These are phyloP conservation scores for Berberis vulgaris DNA, from an alignment of 164 flowering plant species.

Conservation along the genomic window DNA sequence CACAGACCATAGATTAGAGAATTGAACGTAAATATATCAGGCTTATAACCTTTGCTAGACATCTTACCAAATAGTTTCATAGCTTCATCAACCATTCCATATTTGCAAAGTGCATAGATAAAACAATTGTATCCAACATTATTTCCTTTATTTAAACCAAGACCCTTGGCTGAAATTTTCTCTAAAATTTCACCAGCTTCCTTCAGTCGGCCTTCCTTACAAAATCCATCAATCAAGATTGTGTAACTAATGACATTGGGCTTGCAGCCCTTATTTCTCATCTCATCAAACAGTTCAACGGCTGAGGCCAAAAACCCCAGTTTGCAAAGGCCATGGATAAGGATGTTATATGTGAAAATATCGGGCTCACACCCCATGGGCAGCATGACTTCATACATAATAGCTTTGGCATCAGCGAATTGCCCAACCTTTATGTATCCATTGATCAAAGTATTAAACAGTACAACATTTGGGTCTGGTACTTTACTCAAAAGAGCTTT, in stretches of 20 bases:
- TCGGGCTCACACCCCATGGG: constrained; percentile 48
- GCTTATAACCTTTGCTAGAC: constrained; percentile 58
- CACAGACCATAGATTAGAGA: constrained; percentile 67
- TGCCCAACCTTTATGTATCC: constrained; percentile 58
- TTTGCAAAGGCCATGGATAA: constrained; percentile 68
- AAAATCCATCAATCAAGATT: constrained; percentile 60
- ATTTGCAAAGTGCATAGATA: constrained; percentile 57
- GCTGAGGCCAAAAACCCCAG: constrained; percentile 52
- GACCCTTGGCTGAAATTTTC: constrained; percentile 54
- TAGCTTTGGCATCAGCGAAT: constrained; percentile 51
- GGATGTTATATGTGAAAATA: constrained; percentile 52
- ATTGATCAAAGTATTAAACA: constrained; percentile 62
- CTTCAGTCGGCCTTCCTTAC: constrained; percentile 47
- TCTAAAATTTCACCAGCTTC: constrained; percentile 41
- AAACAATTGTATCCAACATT: constrained; percentile 70
- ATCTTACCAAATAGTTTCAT: constrained; percentile 38
- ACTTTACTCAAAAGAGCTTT: constrained; percentile 46
- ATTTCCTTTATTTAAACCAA: constrained; percentile 50
- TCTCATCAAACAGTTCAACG: constrained; percentile 42
- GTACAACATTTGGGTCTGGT: constrained; percentile 48
- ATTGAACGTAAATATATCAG: constrained; percentile 75
- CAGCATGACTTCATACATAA: constrained; percentile 38
- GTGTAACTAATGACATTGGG: constrained; percentile 70
- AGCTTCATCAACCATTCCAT: constrained; percentile 44
- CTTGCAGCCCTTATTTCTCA: constrained; percentile 45